Evolutionary conservation across 441 rosid species (phyloP).

Genomic region (Adansonia rubrostipa): DNA sequence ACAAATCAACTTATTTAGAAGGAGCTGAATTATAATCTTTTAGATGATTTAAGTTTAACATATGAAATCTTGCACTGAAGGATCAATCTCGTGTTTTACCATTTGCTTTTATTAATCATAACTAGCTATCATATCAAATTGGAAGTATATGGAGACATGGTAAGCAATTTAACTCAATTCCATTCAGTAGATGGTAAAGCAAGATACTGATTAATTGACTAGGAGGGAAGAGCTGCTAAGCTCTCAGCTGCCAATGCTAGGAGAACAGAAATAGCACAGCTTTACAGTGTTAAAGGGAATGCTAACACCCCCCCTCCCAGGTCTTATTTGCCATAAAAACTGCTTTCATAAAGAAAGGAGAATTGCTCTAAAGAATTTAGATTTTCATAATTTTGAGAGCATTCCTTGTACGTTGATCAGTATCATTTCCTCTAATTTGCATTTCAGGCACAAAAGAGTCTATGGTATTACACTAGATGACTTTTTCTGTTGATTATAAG

Average conservation of each 20-base stretch:
- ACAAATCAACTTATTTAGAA: not conserved
- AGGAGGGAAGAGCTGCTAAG: not conserved
- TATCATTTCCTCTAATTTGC: not conserved
- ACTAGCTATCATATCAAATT: not conserved
- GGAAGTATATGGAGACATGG: not conserved
- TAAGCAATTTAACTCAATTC: not conserved
- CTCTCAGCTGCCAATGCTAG: not conserved
- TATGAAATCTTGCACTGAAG: not conserved
- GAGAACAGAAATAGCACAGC: not conserved
- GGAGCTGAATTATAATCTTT: not conserved
- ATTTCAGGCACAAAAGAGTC: not conserved
- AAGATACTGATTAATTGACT: not conserved
- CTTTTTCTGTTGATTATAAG: not conserved
- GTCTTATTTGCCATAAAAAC: not conserved
- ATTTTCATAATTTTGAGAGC: not conserved
- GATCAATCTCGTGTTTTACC: not conserved
- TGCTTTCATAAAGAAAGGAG: not conserved
- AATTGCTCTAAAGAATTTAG: not conserved
- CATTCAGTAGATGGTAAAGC: not conserved
- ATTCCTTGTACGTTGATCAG: not conserved
- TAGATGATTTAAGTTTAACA: conserved; percentile 1
- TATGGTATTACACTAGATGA: not conserved
- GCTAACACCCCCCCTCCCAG: not conserved
- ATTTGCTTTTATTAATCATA: not conserved
- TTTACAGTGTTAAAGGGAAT: not conserved